These are phyloP conservation scores for Chaetomiaceae sp. DNA, from an alignment of 2,329 filamentous ascomycete species.

Conservation along the genomic window DNA sequence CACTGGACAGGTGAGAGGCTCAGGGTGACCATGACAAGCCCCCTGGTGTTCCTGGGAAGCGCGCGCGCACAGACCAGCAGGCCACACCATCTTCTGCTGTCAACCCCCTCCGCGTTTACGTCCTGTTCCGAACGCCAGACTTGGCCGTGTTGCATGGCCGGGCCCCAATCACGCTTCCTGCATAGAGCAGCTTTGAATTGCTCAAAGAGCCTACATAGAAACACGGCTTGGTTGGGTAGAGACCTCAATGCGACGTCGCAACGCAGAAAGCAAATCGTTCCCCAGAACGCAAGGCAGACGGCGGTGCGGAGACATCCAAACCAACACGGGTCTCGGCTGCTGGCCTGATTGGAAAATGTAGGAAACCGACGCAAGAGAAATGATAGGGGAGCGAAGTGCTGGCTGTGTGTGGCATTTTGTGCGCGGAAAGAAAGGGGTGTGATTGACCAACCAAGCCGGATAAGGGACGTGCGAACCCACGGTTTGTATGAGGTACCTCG, in stretches of 20 bases:
- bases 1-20: too few relatives aligned
- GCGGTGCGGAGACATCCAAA: not conserved
- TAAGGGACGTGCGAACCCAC: slow-evolving; percentile 14
- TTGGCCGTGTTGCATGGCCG: too few relatives aligned
- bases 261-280: not conserved
- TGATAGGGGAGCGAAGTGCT: slow-evolving; percentile 1
- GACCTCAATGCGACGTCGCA: not conserved
- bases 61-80: too few relatives aligned
- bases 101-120: too few relatives aligned
- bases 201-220: too few relatives aligned
- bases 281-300: not conserved
- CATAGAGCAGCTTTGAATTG: too few relatives aligned
- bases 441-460: slow-evolving; percentile 17
- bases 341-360: not conserved
- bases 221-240: not conserved
- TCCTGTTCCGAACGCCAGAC: too few relatives aligned
- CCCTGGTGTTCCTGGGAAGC: too few relatives aligned
- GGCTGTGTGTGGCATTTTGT: slow-evolving; percentile 14
- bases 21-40: too few relatives aligned
- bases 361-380: slow-evolving; percentile 1
- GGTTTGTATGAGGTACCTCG: slow-evolving; percentile 23
- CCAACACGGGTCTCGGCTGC: not conserved
- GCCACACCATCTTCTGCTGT: too few relatives aligned
- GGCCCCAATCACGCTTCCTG: too few relatives aligned
- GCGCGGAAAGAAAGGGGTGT: slow-evolving; percentile 3